A percentile compares a stretch with the other conserved stretches of the same genome.
Evolutionary conservation across 2,329 filamentous ascomycete species (phyloP).

Genomic region (Colletotrichum filicis): DNA sequence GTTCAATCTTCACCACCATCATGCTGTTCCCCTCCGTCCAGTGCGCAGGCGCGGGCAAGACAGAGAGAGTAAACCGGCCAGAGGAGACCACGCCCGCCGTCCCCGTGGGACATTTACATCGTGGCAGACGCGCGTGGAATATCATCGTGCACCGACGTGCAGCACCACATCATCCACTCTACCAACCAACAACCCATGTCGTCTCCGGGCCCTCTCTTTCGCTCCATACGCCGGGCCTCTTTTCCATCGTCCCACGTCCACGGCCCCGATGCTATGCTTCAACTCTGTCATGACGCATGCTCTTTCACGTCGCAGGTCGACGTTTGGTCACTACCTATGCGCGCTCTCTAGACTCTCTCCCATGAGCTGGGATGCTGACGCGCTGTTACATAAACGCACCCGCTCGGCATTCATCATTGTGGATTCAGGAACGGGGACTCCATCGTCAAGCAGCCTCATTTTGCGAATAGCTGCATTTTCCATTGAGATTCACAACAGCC

Average conservation of each 20-base stretch:
- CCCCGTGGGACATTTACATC: conserved; percentile 7
- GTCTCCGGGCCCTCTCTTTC: not conserved
- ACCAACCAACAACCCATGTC: not conserved
- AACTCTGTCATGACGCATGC: conserved; percentile 9
- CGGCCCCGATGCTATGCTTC: not conserved
- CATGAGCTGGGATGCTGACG: not conserved
- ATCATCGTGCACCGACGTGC: conserved; percentile 3
- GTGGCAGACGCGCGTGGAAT: conserved; percentile 31
- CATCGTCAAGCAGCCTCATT: conserved; percentile 23
- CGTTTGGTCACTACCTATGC: not conserved
- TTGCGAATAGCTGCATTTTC: conserved; percentile 25
- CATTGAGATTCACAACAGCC: conserved; percentile 14
- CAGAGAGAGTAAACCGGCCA: not conserved
- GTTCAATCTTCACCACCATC: conserved; percentile 5
- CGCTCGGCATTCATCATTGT: conserved; percentile 34
- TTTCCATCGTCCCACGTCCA: conserved; percentile 7
- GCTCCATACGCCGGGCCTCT: conserved; percentile 5
- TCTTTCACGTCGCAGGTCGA: not conserved
- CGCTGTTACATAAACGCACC: conserved; percentile 23
- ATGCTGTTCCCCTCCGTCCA: not conserved
- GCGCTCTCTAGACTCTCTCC: not conserved
- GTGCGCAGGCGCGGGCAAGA: not conserved
- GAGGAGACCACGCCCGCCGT: conserved; percentile 1
- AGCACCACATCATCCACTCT: not conserved
- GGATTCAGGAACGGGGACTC: conserved; percentile 6